These are phyloP conservation scores for Remersonia thermophila DNA, from an alignment of 2,329 filamentous ascomycete genomes.

Conservation along the genomic window DNA sequence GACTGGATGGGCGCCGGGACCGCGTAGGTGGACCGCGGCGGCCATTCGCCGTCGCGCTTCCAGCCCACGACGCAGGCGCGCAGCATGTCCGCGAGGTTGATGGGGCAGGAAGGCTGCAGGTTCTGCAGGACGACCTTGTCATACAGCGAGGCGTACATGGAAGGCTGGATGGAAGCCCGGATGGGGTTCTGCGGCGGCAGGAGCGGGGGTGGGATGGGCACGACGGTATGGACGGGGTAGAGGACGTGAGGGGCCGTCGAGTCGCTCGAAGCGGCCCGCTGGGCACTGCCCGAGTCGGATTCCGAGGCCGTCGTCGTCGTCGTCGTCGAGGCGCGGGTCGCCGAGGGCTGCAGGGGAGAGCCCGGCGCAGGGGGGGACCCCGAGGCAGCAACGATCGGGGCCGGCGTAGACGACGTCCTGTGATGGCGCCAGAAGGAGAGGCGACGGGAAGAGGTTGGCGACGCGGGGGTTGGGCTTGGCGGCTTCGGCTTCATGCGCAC, in stretches of 20 bases:
- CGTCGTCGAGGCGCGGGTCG: constrained; percentile 18
- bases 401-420: constrained; percentile 26
- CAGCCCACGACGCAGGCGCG: constrained; percentile 75
- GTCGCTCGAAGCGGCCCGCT: constrained; percentile 2
- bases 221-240: constrained; percentile 46
- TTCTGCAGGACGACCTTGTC: constrained; percentile 73
- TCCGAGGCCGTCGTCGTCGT: constrained; percentile 14
- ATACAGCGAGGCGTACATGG: constrained; percentile 72
- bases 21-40: constrained; percentile 39
- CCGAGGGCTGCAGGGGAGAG: constrained; percentile 19
- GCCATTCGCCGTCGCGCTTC: constrained; percentile 92
- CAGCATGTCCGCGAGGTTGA: constrained; percentile 75
- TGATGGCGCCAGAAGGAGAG: constrained; percentile 39
- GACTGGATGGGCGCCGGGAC: constrained; percentile 16
- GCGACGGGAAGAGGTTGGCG: constrained; percentile 33
- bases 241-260: constrained; percentile 10
- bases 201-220: constrained; percentile 63
- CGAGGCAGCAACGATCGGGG: constrained; percentile 8
- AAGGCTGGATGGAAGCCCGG: constrained; percentile 61
- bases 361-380: constrained; percentile 10
- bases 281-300: constrained; percentile 5
- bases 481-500: constrained; percentile 41
- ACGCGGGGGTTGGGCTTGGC: constrained; percentile 22
- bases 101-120: constrained; percentile 73
- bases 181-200: constrained; percentile 64